These are phyloP conservation scores for Geotrichum restrictum DNA, from an alignment of 1,139 yeast genomes.

Conservation along the genomic window DNA sequence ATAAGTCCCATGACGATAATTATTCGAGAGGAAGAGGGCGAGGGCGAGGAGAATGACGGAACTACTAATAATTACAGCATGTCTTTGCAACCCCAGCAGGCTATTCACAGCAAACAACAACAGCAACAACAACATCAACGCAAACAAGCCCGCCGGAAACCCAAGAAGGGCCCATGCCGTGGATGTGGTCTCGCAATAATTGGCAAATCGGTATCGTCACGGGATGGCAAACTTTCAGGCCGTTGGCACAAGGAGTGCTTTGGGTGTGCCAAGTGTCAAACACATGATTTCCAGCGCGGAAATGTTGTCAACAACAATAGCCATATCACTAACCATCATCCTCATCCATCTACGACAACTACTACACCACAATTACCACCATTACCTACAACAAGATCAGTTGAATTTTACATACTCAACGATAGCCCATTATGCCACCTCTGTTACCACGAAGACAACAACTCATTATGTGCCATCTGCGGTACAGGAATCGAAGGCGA, in stretches of 20 bases:
- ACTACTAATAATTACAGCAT: neutral
- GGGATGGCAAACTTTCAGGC: constrained; percentile 77
- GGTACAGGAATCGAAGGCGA: constrained; percentile 82
- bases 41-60: neutral
- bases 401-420: constrained; percentile 72
- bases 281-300: constrained; percentile 28
- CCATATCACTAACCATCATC: no score
- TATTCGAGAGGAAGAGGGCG: neutral
- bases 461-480: constrained; percentile 71
- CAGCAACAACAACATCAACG: neutral
- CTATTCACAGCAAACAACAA: neutral
- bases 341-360: no score
- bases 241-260: constrained; percentile 94
- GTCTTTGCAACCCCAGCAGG: neutral
- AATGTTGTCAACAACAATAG: constrained; percentile 23
- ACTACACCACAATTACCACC: no score
- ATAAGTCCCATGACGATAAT: neutral
- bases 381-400: no score
- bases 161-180: constrained; percentile 28
- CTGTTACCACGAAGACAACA: constrained; percentile 77
- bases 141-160: neutral
- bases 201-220: constrained; percentile 67
- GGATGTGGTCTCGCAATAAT: constrained; percentile 51
- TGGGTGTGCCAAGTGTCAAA: constrained; percentile 58
- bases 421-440: constrained; percentile 77